Base-by-base conservation (phyloP, 176 grass and related monocot genomes). In the Secale cereale region DNA sequence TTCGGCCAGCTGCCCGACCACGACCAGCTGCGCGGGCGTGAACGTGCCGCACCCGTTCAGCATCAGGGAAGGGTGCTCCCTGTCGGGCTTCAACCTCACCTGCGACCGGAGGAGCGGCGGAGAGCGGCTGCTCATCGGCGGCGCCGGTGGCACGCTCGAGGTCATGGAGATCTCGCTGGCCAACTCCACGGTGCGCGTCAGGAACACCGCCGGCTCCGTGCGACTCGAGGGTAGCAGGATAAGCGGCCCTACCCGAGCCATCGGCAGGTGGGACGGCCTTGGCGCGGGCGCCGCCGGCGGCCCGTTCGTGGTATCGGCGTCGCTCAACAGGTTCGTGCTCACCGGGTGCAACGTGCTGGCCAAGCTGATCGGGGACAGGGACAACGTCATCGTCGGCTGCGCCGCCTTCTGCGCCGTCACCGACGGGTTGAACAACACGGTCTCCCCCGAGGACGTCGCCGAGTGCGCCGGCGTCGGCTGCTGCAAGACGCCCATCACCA, bases 321-420 rank as follows among this genome's bases (percentile, higher is more conserved):
- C 9, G 54, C 52, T 6, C 33, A 83, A 83, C 68, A 35, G 29
- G 14, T 14, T 87, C 13, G 10, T 48, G 6, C 33, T 87, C 8
- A 82, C 71, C 0, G 79, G 86, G 6, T 87, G 86, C 48, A 82
- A 87, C 62, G 28, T 77, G 14, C 79, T 60, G 67, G 81, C 33
- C n/a, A 82, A 35, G 50, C 67, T 82, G 14, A 9, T 20, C n/a
- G 64, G 43, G 12, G 13, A 36, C 7, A 4, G 1, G 4, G 13
- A 0, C 80, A 70, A 70, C 46, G 8, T 70, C 32, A 67, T 87
- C 85, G 37, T 28, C 60, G 78, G 70, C 70, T 82, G 85, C 85
- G 57, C 85, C 70, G 60, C 85, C 19, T 56, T 59, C 69, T 81
- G 85, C 78, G 28, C 78, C 19, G 29, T 66, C 62, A 66, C 40